These are phyloP conservation scores for Kuraishia capsulata DNA, from an alignment of 805 yeast species.

Conservation along the genomic window DNA sequence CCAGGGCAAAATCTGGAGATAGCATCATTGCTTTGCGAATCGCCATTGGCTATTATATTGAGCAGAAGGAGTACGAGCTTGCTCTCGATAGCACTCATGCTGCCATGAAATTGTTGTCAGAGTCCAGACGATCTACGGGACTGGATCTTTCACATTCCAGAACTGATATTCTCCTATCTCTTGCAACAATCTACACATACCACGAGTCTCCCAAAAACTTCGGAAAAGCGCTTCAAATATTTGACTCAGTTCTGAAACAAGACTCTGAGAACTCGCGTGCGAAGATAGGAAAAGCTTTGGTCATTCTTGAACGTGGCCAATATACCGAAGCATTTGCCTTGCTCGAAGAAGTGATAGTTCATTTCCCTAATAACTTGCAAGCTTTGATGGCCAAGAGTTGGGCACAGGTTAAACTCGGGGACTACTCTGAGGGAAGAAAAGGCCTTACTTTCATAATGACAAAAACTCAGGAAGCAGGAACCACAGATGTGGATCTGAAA, in stretches of 20 bases:
- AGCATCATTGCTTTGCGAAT: constrained; percentile 61
- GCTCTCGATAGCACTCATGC: constrained; percentile 52
- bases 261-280: constrained; percentile 48
- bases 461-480: no score
- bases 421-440: constrained; percentile 41
- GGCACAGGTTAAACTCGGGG: constrained; percentile 55
- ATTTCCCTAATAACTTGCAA: constrained; percentile 41
- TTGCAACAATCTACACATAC: constrained; percentile 74
- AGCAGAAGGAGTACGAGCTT: constrained; percentile 51
- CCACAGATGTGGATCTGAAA: constrained; percentile 41
- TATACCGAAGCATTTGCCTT: constrained; percentile 43
- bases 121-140: constrained; percentile 35
- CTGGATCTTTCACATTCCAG: constrained; percentile 40
- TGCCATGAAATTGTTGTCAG: constrained; percentile 49
- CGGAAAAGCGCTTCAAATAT: constrained; percentile 61
- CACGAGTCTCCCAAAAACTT: constrained; percentile 88
- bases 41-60: constrained; percentile 48
- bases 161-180: constrained; percentile 48
- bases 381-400: constrained; percentile 70
- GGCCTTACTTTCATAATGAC: constrained; percentile 35
- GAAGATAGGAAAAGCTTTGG: constrained; percentile 72
- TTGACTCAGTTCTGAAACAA: constrained; percentile 46
- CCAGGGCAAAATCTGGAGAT: constrained; percentile 26
- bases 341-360: constrained; percentile 39
- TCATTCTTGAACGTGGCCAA: constrained; percentile 58